Conservation (phyloP, 768 basidiomycete species). For the Phylloporus rhodoxanthus region DNA sequence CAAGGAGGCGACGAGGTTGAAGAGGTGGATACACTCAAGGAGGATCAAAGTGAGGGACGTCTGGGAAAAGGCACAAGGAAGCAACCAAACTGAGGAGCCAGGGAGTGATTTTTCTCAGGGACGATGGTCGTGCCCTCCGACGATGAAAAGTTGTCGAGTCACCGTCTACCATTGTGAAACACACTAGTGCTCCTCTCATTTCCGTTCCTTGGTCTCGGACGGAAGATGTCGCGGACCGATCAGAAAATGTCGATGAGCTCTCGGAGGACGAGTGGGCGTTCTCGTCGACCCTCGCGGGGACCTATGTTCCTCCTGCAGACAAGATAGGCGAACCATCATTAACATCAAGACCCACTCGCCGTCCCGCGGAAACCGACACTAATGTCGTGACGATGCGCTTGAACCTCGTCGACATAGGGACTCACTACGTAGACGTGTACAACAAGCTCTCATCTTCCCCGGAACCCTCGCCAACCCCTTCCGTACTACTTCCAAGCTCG, state of each 20-base stretch:
- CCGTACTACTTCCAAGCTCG: background rate
- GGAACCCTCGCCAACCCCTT: background rate
- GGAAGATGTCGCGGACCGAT: too few species aligned
- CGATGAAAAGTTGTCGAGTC: too few species aligned
- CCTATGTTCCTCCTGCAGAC: constrained; percentile 9
- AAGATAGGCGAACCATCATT: constrained; percentile 8
- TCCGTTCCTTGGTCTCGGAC: too few species aligned
- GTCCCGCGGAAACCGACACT: background rate
- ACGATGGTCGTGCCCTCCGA: constrained; percentile 12
- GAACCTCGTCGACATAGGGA: constrained; percentile 16
- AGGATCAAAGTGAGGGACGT: background rate
- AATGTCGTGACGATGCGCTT: constrained; percentile 16
- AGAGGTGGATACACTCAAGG: constrained; percentile 18
- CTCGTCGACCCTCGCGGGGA: constrained; percentile 24
- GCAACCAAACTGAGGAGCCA: too few species aligned
- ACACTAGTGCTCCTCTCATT: too few species aligned
- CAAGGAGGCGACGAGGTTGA: background rate
- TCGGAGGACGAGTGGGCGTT: constrained; percentile 20
- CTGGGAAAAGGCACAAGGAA: background rate
- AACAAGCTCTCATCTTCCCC: too few species aligned
- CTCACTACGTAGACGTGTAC: constrained; percentile 12
- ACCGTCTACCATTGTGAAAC: too few species aligned
- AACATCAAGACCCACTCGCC: background rate
- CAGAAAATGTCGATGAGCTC: background rate
- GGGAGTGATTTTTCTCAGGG: background rate